These are phyloP conservation scores for Fusarium xylarioides DNA, from an alignment of 2,329 filamentous ascomycete species.

Conservation along the genomic window DNA sequence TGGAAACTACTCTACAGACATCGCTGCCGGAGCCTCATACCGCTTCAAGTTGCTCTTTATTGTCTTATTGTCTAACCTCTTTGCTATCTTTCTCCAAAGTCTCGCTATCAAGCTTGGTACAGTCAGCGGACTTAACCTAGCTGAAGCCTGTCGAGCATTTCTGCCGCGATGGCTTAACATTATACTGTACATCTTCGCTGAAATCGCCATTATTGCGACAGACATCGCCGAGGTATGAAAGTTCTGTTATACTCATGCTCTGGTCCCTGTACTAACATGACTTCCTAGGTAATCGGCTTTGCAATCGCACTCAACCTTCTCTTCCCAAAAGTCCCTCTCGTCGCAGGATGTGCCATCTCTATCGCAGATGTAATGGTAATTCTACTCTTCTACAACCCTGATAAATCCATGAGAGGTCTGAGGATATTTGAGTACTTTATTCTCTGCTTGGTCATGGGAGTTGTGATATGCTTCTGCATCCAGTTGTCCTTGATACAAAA, in stretches of 20 bases:
- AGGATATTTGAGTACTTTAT: constrained; percentile 71
- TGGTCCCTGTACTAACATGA: no score
- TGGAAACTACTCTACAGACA: constrained; percentile 8
- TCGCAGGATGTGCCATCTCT: constrained; percentile 74
- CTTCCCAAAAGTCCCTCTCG: constrained; percentile 69
- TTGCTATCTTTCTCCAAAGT: constrained; percentile 75
- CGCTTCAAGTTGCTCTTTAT: constrained; percentile 6
- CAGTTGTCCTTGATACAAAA: constrained; percentile 70
- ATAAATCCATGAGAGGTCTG: constrained; percentile 66
- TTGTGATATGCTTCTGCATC: constrained; percentile 76
- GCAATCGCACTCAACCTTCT: constrained; percentile 75
- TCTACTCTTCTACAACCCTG: constrained; percentile 71
- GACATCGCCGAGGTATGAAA: constrained; percentile 67
- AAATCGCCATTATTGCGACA: constrained; percentile 75
- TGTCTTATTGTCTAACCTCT: constrained; percentile 55
- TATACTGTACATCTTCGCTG: constrained; percentile 68
- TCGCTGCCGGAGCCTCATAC: neutral
- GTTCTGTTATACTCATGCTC: no score
- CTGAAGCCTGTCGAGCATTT: constrained; percentile 71
- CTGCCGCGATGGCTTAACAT: constrained; percentile 73
- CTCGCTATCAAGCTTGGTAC: constrained; percentile 75
- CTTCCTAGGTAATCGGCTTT: constrained; percentile 77
- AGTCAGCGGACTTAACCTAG: constrained; percentile 73
- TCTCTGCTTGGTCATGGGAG: constrained; percentile 69
- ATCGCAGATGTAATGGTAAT: constrained; percentile 75